phyloP scores from a whole-genome alignment of 2,329 filamentous ascomycete species.

The Phoma sp. region DNA sequence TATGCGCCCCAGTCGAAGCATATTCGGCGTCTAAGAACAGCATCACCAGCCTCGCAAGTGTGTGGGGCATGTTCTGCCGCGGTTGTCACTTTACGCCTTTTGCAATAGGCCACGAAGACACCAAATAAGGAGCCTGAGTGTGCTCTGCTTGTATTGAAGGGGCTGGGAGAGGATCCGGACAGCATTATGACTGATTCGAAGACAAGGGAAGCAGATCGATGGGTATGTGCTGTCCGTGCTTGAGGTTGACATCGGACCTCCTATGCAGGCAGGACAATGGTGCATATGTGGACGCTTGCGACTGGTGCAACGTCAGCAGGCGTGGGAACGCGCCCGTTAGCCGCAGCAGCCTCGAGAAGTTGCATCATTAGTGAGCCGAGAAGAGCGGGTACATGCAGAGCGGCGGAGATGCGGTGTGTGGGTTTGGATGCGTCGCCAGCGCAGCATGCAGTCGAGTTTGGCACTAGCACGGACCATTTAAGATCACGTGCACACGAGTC shows the following conservation, averaged over 20 bases:
- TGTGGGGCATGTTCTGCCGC: constrained; percentile 29
- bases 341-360: constrained; percentile 33
- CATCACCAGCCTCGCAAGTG: constrained; percentile 29
- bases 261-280: constrained; percentile 35
- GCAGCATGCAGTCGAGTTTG: constrained; percentile 5
- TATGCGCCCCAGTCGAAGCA: constrained; percentile 43
- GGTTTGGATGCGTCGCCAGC: constrained; percentile 11
- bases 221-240: constrained; percentile 31
- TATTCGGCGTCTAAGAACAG: constrained; percentile 30
- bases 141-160: constrained; percentile 9
- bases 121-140: constrained; percentile 22
- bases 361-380: constrained; percentile 21
- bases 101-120: constrained; percentile 25
- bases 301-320: constrained; percentile 37
- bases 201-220: constrained; percentile 24
- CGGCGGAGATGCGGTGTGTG: constrained; percentile 15
- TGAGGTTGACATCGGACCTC: constrained; percentile 31
- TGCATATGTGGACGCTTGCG: constrained; percentile 43
- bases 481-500: too few relatives aligned
- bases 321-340: constrained; percentile 19
- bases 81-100: constrained; percentile 25
- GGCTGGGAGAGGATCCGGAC: constrained; percentile 19
- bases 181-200: constrained; percentile 20
- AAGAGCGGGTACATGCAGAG: constrained; percentile 17
- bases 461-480: not conserved